Evolutionary conservation across 2,329 filamentous ascomycete species (phyloP).

Genomic region (Colletotrichum lupini): DNA sequence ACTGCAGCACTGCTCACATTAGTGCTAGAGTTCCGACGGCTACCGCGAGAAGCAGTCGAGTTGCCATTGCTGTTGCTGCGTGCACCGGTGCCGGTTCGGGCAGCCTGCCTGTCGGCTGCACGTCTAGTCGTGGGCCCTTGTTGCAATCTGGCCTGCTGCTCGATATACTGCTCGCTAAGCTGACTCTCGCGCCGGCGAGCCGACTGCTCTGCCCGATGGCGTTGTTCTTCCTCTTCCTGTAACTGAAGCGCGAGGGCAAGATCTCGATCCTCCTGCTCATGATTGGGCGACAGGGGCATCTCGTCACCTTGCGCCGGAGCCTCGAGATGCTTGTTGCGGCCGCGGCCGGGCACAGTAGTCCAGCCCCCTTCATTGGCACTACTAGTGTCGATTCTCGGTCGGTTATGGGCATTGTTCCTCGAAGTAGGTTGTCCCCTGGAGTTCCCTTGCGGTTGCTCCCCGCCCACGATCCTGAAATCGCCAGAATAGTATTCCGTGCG

Average conservation of each 20-base stretch:
- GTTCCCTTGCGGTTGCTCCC: conserved; percentile 46
- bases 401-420: conserved; percentile 2
- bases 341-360: conserved; percentile 62
- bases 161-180: conserved; percentile 77
- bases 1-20: conserved; percentile 36
- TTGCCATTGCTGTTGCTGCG: conserved; percentile 30
- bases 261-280: conserved; percentile 84
- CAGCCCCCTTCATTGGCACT: conserved; percentile 52
- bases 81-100: conserved; percentile 28
- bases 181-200: conserved; percentile 74
- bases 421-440: background rate
- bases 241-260: conserved; percentile 90
- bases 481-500: conserved; percentile 87
- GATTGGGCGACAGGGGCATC: conserved; percentile 51
- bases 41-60: conserved; percentile 12
- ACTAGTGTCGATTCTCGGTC: conserved; percentile 12
- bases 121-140: conserved; percentile 43
- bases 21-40: conserved; percentile 25
- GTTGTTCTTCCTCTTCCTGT: conserved; percentile 92
- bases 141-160: conserved; percentile 64
- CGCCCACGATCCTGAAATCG: conserved; percentile 88
- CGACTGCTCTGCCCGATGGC: conserved; percentile 71
- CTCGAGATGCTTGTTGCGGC: conserved; percentile 21
- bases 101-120: conserved; percentile 37
- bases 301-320: conserved; percentile 36